Evolutionary conservation across 192 early-diverging fungal genomes (phyloP), one percentile per base, ranked within the genome.

Genomic region (Umbelopsis vinacea): DNA sequence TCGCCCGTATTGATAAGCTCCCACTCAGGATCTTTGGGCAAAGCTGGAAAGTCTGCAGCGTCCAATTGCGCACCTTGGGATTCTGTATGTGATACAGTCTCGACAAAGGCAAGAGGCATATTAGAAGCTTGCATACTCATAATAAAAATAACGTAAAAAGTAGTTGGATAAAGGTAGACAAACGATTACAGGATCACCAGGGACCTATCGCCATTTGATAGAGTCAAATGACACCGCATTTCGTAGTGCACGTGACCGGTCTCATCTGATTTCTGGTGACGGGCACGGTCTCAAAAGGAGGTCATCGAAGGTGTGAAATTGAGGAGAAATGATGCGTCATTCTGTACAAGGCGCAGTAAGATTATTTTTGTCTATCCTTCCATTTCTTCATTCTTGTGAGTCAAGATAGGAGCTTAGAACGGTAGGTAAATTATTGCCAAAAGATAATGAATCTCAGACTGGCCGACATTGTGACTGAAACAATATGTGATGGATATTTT

Each of bases 1-100:
- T 63, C 57, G 19, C 57, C 57, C 0, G 57, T 63, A 63, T 29
- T 63, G 57, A 63, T 63, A 63, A 63, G 57, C 57, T 63, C 57
- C 57, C 57, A 63, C 26, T 63, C 57, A 17, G 57, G 57, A 29
- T 63, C 57, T 63, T 37, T 63, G 33, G 57, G 57, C 57, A 63
- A 19, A 63, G 57, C 57, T 37, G 57, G 57, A 19, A 63, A 63
- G 29, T 63, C 57, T 63, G 33, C 6, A 8, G 57, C 57, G 26
- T 63, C 57, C 19, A 63, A 63, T 63, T 19, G 15, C 17, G 15
- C 33, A 4, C 57, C 57, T 63, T 37, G 15, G 33, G 15, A 29
- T 8, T 63, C 26, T 17, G 57, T 29, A n/a, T 29, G 33, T 19
- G 26, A 19, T 29, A 63, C 57, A 37, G 29, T 63, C 14, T 63